Evolutionary conservation across 1,284 basidiomycete genomes (phyloP), one percentile per base, ranked within the genome.

Genomic region (Wallemia ichthyophaga): DNA sequence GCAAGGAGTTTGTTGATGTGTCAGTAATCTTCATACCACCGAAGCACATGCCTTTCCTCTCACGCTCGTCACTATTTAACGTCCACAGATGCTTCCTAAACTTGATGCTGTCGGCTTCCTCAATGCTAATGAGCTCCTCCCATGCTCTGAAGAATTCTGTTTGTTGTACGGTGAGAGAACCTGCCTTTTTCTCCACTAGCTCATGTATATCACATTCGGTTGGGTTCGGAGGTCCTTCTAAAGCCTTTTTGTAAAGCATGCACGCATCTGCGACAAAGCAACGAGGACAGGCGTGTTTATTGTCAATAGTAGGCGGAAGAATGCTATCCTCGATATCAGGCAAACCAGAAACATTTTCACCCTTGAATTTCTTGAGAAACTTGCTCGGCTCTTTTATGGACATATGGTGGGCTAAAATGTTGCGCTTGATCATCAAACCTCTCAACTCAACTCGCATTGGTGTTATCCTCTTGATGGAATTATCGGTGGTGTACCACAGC

Each of bases 51-150:
- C 89, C 89, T 57, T 75, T 76, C 59, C 72, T 74, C 67, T 91
- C 85, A 56, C 94, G 77, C 64, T 86, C 80, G 1, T 70, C 71
- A 0, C 87, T 85, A 3, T 78, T 76, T 76, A 94, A 79, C 0
- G 85, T 92, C 92, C 92, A 99, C 7, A 98, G 74, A 66, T 98
- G 91, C 62, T 84, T 84, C 63, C 81, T 79, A 69, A 86, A 85
- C 17, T 82, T 76, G 13, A 81, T 71, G 11, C 84, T 73, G 64
- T 94, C 89, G 61, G 81, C 80, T 67, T 98, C 94, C 68, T 98
- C 94, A 21, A 91, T 71, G 0, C 83, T 76, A 59, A 98, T 75
- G 11, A 96, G 74, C 0, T 75, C 73, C 66, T 98, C 91, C 94
- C 94, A 98, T 62, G 79, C 76, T 64, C 78, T 78, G 74, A 94